Evolutionary conservation across 306 rosid genomes (phyloP).

Genomic region (Mimosa pudica): DNA sequence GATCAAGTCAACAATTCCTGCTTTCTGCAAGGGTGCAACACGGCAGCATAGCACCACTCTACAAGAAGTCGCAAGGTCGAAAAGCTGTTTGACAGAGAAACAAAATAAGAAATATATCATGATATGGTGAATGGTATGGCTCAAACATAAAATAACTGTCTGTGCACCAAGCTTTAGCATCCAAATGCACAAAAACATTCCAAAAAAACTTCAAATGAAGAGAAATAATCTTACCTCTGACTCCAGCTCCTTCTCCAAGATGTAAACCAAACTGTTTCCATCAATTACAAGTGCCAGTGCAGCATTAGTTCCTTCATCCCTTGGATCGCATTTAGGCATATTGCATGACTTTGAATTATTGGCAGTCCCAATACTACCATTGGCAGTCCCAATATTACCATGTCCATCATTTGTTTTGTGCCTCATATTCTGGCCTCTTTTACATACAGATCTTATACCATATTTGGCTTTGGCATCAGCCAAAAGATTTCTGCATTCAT

Average conservation of each 20-base stretch:
- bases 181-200: conserved; percentile 16
- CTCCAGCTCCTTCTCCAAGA: conserved; percentile 84
- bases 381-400: conserved; percentile 44
- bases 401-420: conserved; percentile 43
- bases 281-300: conserved; percentile 89
- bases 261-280: conserved; percentile 94
- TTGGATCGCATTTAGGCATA: conserved; percentile 49
- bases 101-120: conserved; percentile 33
- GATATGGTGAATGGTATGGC: conserved; percentile 18
- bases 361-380: conserved; percentile 43
- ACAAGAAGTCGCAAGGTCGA: conserved; percentile 87
- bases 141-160: conserved; percentile 13
- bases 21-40: conserved; percentile 98
- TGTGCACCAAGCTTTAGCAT: conserved; percentile 27
- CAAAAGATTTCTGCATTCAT: conserved; percentile 75
- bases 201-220: background rate
- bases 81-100: conserved; percentile 66
- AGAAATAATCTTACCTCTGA: conserved; percentile 67
- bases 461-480: conserved; percentile 64
- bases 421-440: conserved; percentile 37
- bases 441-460: conserved; percentile 52
- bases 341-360: conserved; percentile 44
- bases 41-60: conserved; percentile 94
- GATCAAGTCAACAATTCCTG: conserved; percentile 93
- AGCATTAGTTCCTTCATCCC: conserved; percentile 53